A percentile compares a stretch with the other conserved stretches of the same genome.
Conservation (phyloP, 495 filamentous ascomycete species). For the Trichoderma reesei region DNA sequence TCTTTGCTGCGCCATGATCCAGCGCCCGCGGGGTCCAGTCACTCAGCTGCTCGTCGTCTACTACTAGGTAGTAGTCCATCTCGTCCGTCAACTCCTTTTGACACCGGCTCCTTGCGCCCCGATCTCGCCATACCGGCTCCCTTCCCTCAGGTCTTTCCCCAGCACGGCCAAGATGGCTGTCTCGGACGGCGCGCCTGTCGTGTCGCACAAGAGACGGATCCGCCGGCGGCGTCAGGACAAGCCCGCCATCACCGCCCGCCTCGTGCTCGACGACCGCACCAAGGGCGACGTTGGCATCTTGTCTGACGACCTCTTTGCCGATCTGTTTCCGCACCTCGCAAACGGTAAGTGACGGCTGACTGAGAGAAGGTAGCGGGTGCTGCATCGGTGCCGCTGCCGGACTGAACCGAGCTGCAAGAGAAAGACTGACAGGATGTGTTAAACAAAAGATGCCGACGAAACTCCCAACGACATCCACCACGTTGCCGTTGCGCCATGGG, state of each 20-base stretch:
- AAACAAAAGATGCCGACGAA: conserved; percentile 3
- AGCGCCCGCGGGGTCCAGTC: not conserved
- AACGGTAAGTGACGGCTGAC: conserved; percentile 10
- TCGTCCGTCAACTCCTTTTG: not conserved
- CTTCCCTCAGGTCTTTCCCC: not conserved
- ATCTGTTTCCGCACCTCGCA: conserved; percentile 57
- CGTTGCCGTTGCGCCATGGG: conserved; percentile 75
- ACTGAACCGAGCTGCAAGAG: no score
- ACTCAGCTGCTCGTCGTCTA: not conserved
- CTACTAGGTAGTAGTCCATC: no score
- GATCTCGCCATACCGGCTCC: not conserved
- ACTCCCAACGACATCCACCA: conserved; percentile 40
- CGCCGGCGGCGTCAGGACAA: conserved; percentile 49
- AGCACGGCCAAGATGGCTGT: conserved; percentile 18
- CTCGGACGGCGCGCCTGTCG: conserved; percentile 16
- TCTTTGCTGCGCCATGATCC: not conserved
- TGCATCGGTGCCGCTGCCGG: not conserved
- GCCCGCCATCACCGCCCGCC: conserved; percentile 39
- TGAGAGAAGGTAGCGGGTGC: no score
- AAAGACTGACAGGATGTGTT: not conserved
- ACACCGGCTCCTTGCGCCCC: not conserved
- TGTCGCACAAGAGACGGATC: conserved; percentile 25
- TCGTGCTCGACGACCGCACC: conserved; percentile 73
- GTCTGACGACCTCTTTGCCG: conserved; percentile 73
- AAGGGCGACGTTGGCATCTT: conserved; percentile 81